phyloP scores from a whole-genome alignment of 2,329 filamentous ascomycete genomes.

The Xylaria sp. region DNA sequence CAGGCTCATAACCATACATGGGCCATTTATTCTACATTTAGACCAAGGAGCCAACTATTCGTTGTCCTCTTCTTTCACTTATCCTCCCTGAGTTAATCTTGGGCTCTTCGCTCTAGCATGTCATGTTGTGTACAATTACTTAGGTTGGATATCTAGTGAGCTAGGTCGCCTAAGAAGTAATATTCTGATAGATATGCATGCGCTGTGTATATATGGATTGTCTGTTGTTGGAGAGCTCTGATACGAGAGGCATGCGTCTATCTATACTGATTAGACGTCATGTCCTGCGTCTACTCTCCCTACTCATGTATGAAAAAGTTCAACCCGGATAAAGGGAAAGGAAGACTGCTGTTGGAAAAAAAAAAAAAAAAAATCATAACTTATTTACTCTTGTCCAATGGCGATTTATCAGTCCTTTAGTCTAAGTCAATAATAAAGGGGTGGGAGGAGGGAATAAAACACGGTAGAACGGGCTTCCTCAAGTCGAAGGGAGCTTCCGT shows the following conservation, averaged over 20 bases:
- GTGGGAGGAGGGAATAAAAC: too few species aligned
- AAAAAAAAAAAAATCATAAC: background rate
- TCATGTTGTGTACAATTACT: background rate
- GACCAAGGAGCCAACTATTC: slow-evolving; percentile 5
- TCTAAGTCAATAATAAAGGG: too few species aligned
- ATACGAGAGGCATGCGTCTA: too few species aligned
- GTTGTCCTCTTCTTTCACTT: background rate
- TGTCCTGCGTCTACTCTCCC: too few species aligned
- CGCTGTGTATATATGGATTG: background rate
- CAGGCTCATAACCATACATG: slow-evolving; percentile 5
- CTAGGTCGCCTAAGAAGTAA: too few species aligned
- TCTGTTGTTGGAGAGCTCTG: background rate
- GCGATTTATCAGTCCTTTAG: background rate
- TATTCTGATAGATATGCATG: background rate
- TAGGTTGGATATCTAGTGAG: background rate
- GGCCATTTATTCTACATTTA: slow-evolving; percentile 28
- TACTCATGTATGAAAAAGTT: background rate
- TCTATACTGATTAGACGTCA: too few species aligned
- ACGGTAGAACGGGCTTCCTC: too few species aligned
- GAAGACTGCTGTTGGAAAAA: background rate
- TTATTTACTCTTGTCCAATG: background rate
- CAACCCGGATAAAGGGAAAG: background rate
- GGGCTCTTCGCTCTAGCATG: too few species aligned
- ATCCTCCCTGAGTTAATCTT: background rate
- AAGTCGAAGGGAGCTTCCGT: too few species aligned